phyloP scores from a whole-genome alignment of 2,329 filamentous ascomycete species.

The Balansia obtecta region DNA sequence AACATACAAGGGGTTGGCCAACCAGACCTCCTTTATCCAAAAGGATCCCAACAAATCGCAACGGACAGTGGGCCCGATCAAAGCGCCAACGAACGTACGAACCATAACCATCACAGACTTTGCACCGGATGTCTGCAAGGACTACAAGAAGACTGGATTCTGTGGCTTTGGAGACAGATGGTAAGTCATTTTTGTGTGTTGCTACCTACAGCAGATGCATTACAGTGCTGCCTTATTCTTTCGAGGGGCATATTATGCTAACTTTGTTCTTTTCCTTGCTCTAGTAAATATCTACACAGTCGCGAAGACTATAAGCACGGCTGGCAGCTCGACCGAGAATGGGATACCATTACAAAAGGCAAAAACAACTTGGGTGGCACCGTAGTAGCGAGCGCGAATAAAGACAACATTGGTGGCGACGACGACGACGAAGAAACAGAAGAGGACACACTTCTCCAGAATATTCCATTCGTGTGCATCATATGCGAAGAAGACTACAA shows the following conservation, averaged over 20 bases:
- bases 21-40: conserved; percentile 62
- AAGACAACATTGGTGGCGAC: conserved; percentile 22
- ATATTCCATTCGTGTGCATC: conserved; percentile 81
- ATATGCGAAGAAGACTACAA: conserved; percentile 73
- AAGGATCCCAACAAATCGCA: conserved; percentile 65
- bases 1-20: conserved; percentile 65
- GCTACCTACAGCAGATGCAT: background rate
- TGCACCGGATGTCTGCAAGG: conserved; percentile 88
- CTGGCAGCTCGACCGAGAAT: conserved; percentile 90
- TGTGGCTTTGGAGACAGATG: conserved; percentile 32
- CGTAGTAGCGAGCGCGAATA: conserved; percentile 46
- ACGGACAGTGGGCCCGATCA: conserved; percentile 69
- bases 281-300: conserved; percentile 58
- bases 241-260: background rate
- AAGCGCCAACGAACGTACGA: conserved; percentile 78
- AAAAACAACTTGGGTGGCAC: conserved; percentile 51
- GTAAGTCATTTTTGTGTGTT: conserved; percentile 7
- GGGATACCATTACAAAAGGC: conserved; percentile 73
- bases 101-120: conserved; percentile 87
- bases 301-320: conserved; percentile 76
- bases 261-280: background rate
- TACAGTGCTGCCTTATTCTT: background rate
- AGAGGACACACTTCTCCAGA: conserved; percentile 55
- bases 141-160: conserved; percentile 67
- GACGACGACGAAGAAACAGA: conserved; percentile 46